Base-by-base conservation (phyloP, 2,329 filamentous ascomycete genomes). In the Aspergillus oerlinghausenensis region DNA sequence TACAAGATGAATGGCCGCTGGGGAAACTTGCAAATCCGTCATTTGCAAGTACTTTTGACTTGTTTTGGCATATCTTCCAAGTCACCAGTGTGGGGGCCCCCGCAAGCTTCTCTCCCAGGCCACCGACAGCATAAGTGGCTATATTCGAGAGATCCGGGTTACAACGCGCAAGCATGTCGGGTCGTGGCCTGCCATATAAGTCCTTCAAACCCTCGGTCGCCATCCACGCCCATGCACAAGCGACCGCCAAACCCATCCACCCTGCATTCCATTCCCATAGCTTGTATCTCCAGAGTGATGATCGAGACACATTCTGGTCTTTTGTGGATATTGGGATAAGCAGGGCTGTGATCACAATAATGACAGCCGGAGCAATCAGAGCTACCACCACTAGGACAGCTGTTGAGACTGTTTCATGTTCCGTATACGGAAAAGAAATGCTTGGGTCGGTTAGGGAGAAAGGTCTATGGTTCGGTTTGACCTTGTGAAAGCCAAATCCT, bases 221-320 rank as follows among this genome's bases (percentile, higher is more conserved):
- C 73, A 94, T 85, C 78, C 89, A 95, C 4, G 88, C 83, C 2
- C 84, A 80, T 2, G 87, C 85, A 9, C 91, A 78, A 2, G 89
- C 85, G 19, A 96, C 79, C 0, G 81, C 89, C 2, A 96, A 80
- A 0, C 92, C 92, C 66, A 96, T 84, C 85, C 88, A 90, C 57
- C 90, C 92, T 2, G 85, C 86, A 70, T 97, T 91, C 71, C 90
- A 86, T 73, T 97, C 92, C 92, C 93, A 97, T 1, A 96, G 72
- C 75, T 94, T 96, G 62, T 90, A 83, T 69, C 84, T 84, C 86
- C 90, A 92, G 48, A 92, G 79, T 54, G 90, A 75, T 3, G 81
- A 73, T 61, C 81, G 81, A 1, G 89, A 85, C 0, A 87, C 86
- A 21, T 82, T 80, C 45, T 79, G 79, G 17, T 84, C 82, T 0